Evolutionary conservation across 164 flowering plant species (phyloP), one percentile per base, ranked within the genome.

Genomic region (Magnolia sinica): DNA sequence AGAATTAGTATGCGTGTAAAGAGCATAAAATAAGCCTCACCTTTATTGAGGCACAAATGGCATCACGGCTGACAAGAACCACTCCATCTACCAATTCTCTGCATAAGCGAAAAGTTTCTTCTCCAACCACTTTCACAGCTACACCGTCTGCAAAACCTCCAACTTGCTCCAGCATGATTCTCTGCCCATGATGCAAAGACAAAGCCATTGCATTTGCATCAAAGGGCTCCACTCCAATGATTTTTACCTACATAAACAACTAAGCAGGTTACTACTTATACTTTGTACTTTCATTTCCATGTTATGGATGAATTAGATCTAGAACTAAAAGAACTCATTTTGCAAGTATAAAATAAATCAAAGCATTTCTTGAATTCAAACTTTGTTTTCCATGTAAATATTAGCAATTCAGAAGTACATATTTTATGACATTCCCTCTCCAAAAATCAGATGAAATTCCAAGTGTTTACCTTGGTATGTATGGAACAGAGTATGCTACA

Each of bases 121-220:
- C 93, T 76, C 99, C 99, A 74, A 96, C 98, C 67, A 83, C 90
- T 86, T 96, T 96, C 64, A 96, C 99, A 77, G 99, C 99, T 8
- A 94, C 98, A 77, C 99, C 99, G 85, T 96, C 99, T 70, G 99
- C 99, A 87, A 96, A 96, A 68, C 98, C 97, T 82, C 99, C 99
- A 37, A 93, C 98, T 80, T 91, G 89, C 74, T 96, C 96, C 81
- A 96, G 81, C 81, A 88, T 79, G 50, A 96, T 83, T 82, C 99
- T 87, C 76, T 90, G 81, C 55, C 95, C 97, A 85, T 90, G 98
- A 87, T 93, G 88, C 51, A 96, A 81, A 8, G 99, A 96, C 79
- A 96, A 76, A 50, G 99, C 99, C 99, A 96, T 91, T 37, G 99
- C 98, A 90, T 96, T 96, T 69, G 99, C 98, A 92, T 96, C 99